Evolutionary conservation across 192 early-diverging fungal species (phyloP).

Genomic region (Podila horticola): DNA sequence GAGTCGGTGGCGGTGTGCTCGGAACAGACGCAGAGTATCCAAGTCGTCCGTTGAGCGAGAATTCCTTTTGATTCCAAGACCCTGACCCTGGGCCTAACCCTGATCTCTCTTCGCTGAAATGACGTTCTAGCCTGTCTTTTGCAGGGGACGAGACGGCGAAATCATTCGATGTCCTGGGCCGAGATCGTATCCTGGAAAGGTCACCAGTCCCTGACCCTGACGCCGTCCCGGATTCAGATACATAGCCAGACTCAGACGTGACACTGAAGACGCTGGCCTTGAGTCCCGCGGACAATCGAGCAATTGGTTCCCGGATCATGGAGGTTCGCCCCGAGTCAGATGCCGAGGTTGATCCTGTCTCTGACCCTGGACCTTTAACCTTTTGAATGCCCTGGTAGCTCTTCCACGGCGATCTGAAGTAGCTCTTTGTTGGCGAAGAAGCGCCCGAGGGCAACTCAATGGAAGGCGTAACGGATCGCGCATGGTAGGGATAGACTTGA

Average conservation of each 20-base stretch:
- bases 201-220: not conserved
- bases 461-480: constrained; percentile 34
- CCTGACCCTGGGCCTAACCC: not conserved
- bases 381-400: constrained; percentile 33
- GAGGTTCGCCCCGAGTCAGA: constrained; percentile 47
- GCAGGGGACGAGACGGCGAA: not conserved
- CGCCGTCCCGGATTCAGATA: constrained; percentile 23
- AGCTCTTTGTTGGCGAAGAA: constrained; percentile 42
- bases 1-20: constrained; percentile 9
- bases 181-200: not conserved
- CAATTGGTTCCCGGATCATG: constrained; percentile 43
- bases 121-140: constrained; percentile 1
- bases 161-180: not conserved
- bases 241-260: constrained; percentile 19
- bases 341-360: constrained; percentile 36
- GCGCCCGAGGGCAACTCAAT: constrained; percentile 32
- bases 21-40: constrained; percentile 7
- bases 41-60: not conserved
- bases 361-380: constrained; percentile 35
- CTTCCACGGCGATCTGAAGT: constrained; percentile 48
- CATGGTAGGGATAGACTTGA: constrained; percentile 4
- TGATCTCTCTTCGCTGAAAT: not conserved
- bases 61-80: constrained; percentile 1
- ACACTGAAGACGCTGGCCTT: constrained; percentile 41
- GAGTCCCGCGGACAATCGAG: constrained; percentile 37